These are phyloP conservation scores for Leishmania gerbilli DNA, from an alignment of 208 protist species.

Conservation along the genomic window DNA sequence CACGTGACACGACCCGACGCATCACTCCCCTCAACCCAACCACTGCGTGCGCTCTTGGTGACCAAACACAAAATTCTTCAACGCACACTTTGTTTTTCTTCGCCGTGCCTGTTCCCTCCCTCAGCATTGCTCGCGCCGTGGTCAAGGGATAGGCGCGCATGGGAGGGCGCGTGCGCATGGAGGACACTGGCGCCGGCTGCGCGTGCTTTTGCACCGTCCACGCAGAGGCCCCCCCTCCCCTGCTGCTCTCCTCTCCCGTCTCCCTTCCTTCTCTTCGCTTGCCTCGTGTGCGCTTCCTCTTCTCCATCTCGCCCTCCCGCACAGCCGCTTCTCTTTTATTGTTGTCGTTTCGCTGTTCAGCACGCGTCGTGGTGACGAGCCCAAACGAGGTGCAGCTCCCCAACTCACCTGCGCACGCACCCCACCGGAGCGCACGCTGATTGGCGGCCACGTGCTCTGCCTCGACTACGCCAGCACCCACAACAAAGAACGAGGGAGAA, in stretches of 20 bases:
- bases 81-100: background rate
- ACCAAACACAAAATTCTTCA: slow-evolving; percentile 1
- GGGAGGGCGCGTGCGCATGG: background rate
- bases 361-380: background rate
- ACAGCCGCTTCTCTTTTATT: background rate
- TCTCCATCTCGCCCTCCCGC: background rate
- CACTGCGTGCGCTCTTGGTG: background rate
- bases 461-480: background rate
- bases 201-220: background rate
- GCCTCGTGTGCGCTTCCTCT: background rate
- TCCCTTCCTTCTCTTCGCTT: background rate
- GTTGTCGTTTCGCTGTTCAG: background rate
- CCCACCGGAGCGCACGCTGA: background rate
- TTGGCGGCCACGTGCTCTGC: background rate
- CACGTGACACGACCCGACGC: background rate
- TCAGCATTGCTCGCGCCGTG: background rate
- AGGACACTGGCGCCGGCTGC: background rate
- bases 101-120: background rate
- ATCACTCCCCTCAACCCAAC: background rate
- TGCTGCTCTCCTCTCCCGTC: background rate
- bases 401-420: background rate
- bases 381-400: background rate
- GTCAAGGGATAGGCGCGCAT: background rate
- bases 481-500: background rate
- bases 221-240: background rate